Conservation (phyloP, 192 early-diverging fungal genomes). For the Podila horticola region DNA sequence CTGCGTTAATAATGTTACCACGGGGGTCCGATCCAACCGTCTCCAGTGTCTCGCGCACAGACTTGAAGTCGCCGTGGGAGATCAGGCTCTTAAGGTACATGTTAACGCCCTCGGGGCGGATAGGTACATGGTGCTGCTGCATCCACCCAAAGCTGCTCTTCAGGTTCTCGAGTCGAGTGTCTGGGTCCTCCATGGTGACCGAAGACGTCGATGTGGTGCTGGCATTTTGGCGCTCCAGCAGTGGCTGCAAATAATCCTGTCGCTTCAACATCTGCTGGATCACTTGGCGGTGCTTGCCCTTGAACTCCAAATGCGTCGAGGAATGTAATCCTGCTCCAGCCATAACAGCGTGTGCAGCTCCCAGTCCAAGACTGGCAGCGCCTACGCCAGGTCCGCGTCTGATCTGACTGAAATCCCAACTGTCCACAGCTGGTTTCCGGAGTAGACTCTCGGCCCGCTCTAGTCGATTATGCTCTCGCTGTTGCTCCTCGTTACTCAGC, state of each 20-base stretch:
- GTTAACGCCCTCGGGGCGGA: conserved; percentile 22
- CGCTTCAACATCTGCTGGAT: conserved; percentile 22
- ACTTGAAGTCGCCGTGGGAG: conserved; percentile 14
- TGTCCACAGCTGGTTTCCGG: not conserved
- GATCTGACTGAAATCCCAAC: conserved; percentile 27
- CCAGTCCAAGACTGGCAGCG: not conserved
- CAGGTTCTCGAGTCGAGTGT: conserved; percentile 10
- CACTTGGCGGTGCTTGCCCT: conserved; percentile 8
- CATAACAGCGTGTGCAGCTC: not conserved
- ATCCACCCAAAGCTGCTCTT: conserved; percentile 28
- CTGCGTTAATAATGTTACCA: not conserved
- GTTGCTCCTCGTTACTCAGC: not conserved
- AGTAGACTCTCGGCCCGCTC: not conserved
- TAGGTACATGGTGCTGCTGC: conserved; percentile 13
- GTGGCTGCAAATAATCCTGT: conserved; percentile 13
- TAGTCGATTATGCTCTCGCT: not conserved
- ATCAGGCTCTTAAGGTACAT: conserved; percentile 16
- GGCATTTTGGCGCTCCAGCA: conserved; percentile 11
- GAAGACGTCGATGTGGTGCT: not conserved
- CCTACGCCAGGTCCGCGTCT: not conserved
- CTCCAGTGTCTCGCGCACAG: not conserved
- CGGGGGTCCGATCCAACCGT: not conserved
- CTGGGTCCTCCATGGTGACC: not conserved
- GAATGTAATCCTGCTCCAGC: not conserved
- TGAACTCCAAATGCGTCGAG: not conserved